phyloP scores from a whole-genome alignment of 2,329 filamentous ascomycete genomes.

The Diaporthe helianthi region DNA sequence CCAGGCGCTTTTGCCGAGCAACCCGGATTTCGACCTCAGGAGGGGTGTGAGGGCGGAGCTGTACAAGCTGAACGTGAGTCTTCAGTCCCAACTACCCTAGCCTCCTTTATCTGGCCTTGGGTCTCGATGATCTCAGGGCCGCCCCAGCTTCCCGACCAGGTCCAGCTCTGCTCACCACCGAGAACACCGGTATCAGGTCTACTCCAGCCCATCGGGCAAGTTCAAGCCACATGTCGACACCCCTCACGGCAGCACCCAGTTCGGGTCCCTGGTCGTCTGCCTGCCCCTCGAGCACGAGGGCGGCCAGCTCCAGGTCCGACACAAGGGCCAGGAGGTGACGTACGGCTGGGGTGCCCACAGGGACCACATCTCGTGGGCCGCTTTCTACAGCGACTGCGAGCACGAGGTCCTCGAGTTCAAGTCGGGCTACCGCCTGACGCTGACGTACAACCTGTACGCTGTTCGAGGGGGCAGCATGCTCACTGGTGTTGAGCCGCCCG shows the following conservation, averaged over 20 bases:
- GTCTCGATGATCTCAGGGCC: no score
- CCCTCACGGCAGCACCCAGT: constrained; percentile 54
- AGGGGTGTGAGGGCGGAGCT: constrained; percentile 57
- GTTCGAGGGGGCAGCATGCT: constrained; percentile 1
- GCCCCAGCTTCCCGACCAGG: not conserved
- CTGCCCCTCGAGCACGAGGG: constrained; percentile 49
- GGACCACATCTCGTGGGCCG: constrained; percentile 51
- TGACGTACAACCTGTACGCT: constrained; percentile 60
- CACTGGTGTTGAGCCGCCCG: not conserved
- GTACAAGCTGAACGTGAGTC: constrained; percentile 61
- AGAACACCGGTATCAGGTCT: constrained; percentile 52
- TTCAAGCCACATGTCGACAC: constrained; percentile 63
- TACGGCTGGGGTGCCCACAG: constrained; percentile 51
- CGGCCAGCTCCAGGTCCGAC: constrained; percentile 52
- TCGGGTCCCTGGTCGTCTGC: constrained; percentile 62
- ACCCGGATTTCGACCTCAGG: constrained; percentile 38
- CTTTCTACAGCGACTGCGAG: constrained; percentile 60
- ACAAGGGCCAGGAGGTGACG: constrained; percentile 43
- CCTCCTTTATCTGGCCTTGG: not conserved
- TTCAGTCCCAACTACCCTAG: no score
- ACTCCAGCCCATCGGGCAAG: constrained; percentile 56
- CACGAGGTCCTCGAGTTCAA: constrained; percentile 60
- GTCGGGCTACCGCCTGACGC: constrained; percentile 59
- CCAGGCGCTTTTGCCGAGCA: constrained; percentile 51
- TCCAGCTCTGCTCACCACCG: not conserved